Evolutionary conservation across 2,329 filamentous ascomycete genomes (phyloP).

Genomic region (Teratosphaeria nubilosa): DNA sequence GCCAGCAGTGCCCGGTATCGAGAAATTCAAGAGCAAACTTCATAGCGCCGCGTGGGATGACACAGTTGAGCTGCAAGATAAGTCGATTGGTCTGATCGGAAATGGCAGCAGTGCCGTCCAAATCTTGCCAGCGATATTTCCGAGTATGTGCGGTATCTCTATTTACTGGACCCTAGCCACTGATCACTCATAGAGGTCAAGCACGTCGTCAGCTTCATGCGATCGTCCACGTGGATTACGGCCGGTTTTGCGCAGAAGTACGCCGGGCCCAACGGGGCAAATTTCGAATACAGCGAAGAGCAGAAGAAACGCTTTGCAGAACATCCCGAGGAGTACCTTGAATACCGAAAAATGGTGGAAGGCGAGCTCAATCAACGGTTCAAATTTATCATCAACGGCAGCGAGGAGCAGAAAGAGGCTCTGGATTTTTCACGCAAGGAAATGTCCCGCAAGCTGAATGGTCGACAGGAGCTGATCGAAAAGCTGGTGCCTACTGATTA

Average conservation of each 20-base stretch:
- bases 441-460: slow-evolving; percentile 28
- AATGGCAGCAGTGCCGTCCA: slow-evolving; percentile 30
- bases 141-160: slow-evolving; percentile 7
- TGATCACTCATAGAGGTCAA: slow-evolving; percentile 9
- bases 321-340: neutral
- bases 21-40: slow-evolving; percentile 25
- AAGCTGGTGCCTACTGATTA: slow-evolving; percentile 6
- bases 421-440: slow-evolving; percentile 31
- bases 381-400: slow-evolving; percentile 36
- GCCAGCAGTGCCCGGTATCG: slow-evolving; percentile 26
- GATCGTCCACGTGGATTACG: slow-evolving; percentile 30
- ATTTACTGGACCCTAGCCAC: neutral
- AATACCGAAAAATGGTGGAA: slow-evolving; percentile 37
- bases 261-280: slow-evolving; percentile 20
- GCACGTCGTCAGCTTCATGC: slow-evolving; percentile 27
- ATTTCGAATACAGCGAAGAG: neutral
- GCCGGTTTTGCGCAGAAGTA: slow-evolving; percentile 6
- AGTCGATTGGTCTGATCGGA: slow-evolving; percentile 24
- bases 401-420: slow-evolving; percentile 31
- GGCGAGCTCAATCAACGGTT: slow-evolving; percentile 39
- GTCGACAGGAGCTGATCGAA: slow-evolving; percentile 2
- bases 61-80: slow-evolving; percentile 17
- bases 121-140: slow-evolving; percentile 26
- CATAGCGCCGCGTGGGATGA: slow-evolving; percentile 27
- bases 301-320: neutral